Base-by-base conservation (phyloP, 2,329 filamentous ascomycete genomes). In the Passalora sequoiae region DNA sequence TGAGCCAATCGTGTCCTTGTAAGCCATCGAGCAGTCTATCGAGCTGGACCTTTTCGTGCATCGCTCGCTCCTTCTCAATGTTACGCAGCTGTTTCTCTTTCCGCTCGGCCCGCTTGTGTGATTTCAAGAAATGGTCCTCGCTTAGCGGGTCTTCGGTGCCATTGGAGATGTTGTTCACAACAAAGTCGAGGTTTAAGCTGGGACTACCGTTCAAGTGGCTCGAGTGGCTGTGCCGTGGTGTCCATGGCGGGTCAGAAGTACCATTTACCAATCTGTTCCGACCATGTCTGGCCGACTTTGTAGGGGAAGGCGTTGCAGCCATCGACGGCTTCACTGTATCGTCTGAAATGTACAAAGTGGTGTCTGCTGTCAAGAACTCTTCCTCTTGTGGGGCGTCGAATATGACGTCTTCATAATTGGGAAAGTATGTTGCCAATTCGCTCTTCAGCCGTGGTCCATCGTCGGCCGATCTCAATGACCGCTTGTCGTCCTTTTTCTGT, bases 351-450 rank as follows among this genome's bases (percentile, higher is more conserved):
- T 60, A 63, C 24, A 61, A 41, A 6, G 47, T 41, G 13, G 56
- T 50, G 30, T 56, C 49, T 31, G 46, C 37, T 6, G 55, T 60
- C 27, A 60, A 55, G 55, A 64, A 76, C 89, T 89, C 83, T 56
- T 83, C 74, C 66, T 89, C 83, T 57, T 84, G 84, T 28, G 82
- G 79, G 51, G 87, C 83, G 61, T 94, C 86, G 50, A 86, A 89
- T 68, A 97, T 88, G 54, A 96, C 79, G 63, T 94, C 87, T 66
- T 96, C 89, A 66, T 95, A 97, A 60, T 94, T 89, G 40, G 86
- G 82, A 61, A 97, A 96, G 68, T 95, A 97, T 36, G 81, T 78
- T 27, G 89, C 83, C 49, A 97, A 75, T 61, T 96, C 89, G 67
- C 89, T 96, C 74, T 94, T 95, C 68, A 89, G 83, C 56, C 87